Percentiles rank a stretch among this genome's conserved stretches.
Evolutionary conservation across 2,329 filamentous ascomycete genomes (phyloP).

Genomic region (Diplodia corticola): DNA sequence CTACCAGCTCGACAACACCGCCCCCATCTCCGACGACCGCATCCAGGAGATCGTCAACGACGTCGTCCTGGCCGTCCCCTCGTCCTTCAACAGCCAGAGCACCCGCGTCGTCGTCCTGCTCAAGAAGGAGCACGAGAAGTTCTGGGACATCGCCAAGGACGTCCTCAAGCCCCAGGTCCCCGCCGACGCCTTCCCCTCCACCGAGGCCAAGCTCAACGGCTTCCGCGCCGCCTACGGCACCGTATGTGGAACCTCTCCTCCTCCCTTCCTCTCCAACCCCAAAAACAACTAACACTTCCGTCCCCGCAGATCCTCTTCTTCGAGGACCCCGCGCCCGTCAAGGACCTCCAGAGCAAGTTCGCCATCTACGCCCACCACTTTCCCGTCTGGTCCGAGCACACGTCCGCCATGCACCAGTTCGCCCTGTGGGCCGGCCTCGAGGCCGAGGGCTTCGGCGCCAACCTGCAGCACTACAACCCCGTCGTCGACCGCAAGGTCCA

Average conservation of each 20-base stretch:
- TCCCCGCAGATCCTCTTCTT: conserved; percentile 72
- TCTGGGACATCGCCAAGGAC: conserved; percentile 74
- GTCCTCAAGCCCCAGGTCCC: conserved; percentile 69
- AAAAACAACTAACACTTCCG: neutral
- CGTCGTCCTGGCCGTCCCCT: conserved; percentile 69
- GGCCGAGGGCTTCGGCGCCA: conserved; percentile 80
- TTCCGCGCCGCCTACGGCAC: conserved; percentile 77
- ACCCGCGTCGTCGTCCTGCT: conserved; percentile 77
- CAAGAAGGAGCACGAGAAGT: conserved; percentile 78
- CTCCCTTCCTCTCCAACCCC: neutral
- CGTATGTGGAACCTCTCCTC: conserved; percentile 50
- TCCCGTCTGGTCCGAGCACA: conserved; percentile 73
- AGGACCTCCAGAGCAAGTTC: conserved; percentile 67
- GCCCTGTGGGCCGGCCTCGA: conserved; percentile 79
- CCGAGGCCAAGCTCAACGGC: conserved; percentile 49
- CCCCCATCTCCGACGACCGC: conserved; percentile 58
- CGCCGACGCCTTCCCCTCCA: conserved; percentile 61
- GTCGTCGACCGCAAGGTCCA: conserved; percentile 73
- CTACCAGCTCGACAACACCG: conserved; percentile 67
- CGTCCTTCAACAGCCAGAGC: conserved; percentile 86
- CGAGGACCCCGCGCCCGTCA: conserved; percentile 70
- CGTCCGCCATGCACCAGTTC: conserved; percentile 79
- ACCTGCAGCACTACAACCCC: conserved; percentile 93
- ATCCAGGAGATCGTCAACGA: conserved; percentile 63
- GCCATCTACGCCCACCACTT: conserved; percentile 77